phyloP scores from a whole-genome alignment of 2,329 filamentous ascomycete genomes.

The Neonectria sp. region DNA sequence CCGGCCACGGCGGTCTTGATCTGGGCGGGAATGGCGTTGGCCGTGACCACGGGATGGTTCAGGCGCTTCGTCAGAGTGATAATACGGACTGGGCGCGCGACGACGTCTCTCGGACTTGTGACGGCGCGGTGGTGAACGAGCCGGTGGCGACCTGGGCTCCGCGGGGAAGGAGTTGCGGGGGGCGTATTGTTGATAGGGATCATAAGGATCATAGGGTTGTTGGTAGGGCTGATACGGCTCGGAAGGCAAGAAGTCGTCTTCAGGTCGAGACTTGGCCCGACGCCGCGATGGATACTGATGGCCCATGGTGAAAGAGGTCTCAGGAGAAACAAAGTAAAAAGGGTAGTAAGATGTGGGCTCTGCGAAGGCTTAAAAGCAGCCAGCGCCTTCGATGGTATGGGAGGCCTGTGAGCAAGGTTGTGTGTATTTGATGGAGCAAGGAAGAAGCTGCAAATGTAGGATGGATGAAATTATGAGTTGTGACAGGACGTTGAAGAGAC shows the following conservation, averaged over 20 bases:
- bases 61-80: constrained; percentile 35
- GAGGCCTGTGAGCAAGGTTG: neutral
- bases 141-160: constrained; percentile 6
- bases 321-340: neutral
- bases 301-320: constrained; percentile 40
- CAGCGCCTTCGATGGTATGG: neutral
- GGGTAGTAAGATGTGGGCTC: neutral
- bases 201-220: constrained; percentile 35
- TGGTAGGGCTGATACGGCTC: constrained; percentile 30
- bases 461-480: constrained; percentile 19
- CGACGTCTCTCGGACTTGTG: constrained; percentile 43
- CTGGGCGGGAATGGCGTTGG: constrained; percentile 26
- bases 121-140: constrained; percentile 39
- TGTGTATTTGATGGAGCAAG: too few relatives aligned
- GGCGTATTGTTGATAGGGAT: constrained; percentile 35
- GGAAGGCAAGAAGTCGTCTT: constrained; percentile 44
- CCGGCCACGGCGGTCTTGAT: constrained; percentile 42
- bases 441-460: neutral
- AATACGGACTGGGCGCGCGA: constrained; percentile 37
- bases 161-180: constrained; percentile 32
- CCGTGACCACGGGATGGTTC: constrained; percentile 26
- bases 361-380: neutral
- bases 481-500: neutral
- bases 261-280: constrained; percentile 43
- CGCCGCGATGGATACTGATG: constrained; percentile 43